phyloP scores from a whole-genome alignment of 495 filamentous ascomycete species.

The Neurospora cerealis region DNA sequence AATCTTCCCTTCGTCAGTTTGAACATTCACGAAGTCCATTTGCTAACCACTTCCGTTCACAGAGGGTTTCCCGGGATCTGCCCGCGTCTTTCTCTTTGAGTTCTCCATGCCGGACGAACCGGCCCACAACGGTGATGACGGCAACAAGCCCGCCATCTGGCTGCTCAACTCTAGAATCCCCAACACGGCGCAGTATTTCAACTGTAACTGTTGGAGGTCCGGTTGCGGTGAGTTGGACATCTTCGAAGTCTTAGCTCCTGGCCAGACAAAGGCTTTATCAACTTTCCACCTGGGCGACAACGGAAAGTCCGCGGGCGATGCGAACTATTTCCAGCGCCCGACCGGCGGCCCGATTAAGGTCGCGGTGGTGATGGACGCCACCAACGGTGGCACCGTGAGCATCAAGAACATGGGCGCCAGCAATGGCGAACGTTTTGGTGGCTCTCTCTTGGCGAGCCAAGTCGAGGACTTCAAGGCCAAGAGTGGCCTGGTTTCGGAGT shows the following conservation, averaged over 20 bases:
- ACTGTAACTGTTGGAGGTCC: constrained; percentile 57
- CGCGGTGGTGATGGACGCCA: constrained; percentile 46
- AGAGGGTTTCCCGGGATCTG: constrained; percentile 50
- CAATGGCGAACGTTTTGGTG: not conserved
- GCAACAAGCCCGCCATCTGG: constrained; percentile 51
- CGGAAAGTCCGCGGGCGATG: constrained; percentile 37
- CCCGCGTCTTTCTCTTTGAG: constrained; percentile 58
- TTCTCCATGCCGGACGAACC: constrained; percentile 51
- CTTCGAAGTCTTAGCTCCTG: constrained; percentile 50
- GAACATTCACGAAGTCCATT: not conserved
- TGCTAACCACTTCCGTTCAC: not conserved
- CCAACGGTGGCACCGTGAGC: not conserved
- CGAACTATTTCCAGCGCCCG: constrained; percentile 56
- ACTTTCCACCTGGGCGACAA: constrained; percentile 39
- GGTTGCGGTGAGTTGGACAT: constrained; percentile 65
- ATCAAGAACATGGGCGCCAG: not conserved
- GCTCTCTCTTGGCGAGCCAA: not conserved
- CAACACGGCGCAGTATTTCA: constrained; percentile 51
- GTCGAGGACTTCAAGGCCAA: not conserved
- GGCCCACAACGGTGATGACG: not conserved
- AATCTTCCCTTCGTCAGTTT: accelerated
- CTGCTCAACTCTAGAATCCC: constrained; percentile 60
- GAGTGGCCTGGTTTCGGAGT: not conserved
- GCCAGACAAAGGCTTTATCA: constrained; percentile 40
- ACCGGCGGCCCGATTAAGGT: constrained; percentile 41